Conservation (phyloP, 495 filamentous ascomycete genomes). For the Extremus antarcticus region DNA sequence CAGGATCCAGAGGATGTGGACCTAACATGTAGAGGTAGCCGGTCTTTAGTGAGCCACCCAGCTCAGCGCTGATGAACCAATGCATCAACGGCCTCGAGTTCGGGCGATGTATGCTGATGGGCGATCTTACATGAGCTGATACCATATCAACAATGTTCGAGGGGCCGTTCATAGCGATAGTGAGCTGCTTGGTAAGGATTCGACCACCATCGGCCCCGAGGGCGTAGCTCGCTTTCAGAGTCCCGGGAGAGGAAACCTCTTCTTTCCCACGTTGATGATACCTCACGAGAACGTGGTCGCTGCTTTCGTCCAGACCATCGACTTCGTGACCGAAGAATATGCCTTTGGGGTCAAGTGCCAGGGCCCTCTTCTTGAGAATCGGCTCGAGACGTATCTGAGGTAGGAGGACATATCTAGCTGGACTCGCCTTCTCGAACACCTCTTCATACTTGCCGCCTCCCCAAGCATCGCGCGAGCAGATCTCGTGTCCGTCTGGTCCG, state of each 20-base stretch:
- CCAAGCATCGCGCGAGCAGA: constrained; percentile 18
- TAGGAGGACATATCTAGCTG: constrained; percentile 10
- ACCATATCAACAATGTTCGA: constrained; percentile 23
- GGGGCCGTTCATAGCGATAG: constrained; percentile 12
- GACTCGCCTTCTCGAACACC: constrained; percentile 13
- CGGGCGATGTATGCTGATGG: background rate
- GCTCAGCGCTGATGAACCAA: constrained; percentile 8
- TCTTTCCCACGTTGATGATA: background rate
- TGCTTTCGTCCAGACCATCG: background rate
- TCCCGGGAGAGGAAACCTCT: background rate
- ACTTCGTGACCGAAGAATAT: constrained; percentile 13
- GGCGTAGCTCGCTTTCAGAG: background rate
- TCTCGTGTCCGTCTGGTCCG: constrained; percentile 7
- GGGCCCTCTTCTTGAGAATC: constrained; percentile 14
- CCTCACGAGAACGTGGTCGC: background rate
- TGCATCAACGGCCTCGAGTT: constrained; percentile 1
- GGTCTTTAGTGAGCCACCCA: constrained; percentile 18
- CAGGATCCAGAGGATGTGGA: constrained; percentile 9
- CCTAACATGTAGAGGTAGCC: constrained; percentile 21
- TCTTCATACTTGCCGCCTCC: constrained; percentile 14
- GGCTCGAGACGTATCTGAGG: constrained; percentile 21
- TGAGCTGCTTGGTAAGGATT: constrained; percentile 3
- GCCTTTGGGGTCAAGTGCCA: constrained; percentile 16
- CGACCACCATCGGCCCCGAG: constrained; percentile 8
- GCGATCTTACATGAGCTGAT: constrained; percentile 18